These are phyloP conservation scores for Bacterosira constricta DNA, from an alignment of 108 stramenopile species.

Conservation along the genomic window DNA sequence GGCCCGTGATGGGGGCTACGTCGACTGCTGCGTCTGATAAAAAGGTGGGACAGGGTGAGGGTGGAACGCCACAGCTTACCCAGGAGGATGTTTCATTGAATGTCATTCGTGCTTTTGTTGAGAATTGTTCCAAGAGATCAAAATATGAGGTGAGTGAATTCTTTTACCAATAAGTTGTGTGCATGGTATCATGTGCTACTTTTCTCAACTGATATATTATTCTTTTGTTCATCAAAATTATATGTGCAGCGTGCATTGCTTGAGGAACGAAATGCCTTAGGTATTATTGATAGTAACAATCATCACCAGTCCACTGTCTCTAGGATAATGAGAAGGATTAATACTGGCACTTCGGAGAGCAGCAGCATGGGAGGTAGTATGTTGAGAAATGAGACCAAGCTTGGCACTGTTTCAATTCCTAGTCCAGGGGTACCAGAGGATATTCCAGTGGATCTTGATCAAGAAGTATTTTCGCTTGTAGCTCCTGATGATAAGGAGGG, in stretches of 20 bases:
- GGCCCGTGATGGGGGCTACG: slow-evolving; percentile 30
- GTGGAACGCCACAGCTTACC: slow-evolving; percentile 9
- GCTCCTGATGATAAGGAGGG: not conserved
- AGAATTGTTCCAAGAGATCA: slow-evolving; percentile 43
- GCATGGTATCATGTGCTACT: no score
- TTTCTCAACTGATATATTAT: no score
- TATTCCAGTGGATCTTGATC: slow-evolving; percentile 33
- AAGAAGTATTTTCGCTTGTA: slow-evolving; percentile 21
- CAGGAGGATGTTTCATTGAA: slow-evolving; percentile 50
- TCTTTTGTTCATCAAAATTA: no score
- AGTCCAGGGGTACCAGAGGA: slow-evolving; percentile 40
- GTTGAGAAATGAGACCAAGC: slow-evolving; percentile 1
- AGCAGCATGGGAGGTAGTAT: no score
- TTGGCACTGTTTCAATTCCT: slow-evolving; percentile 34
- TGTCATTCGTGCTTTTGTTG: slow-evolving; percentile 34
- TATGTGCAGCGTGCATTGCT: slow-evolving; percentile 31
- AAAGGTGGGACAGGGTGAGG: not conserved
- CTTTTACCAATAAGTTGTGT: no score
- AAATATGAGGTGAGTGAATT: slow-evolving; percentile 31
- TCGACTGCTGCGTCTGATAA: not conserved
- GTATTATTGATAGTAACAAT: not conserved
- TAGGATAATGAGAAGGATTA: slow-evolving; percentile 11
- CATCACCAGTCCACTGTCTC: not conserved
- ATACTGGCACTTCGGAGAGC: no score
- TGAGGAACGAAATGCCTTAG: slow-evolving; percentile 35